A percentile compares a stretch with the other conserved stretches of the same genome.
phyloP scores from a whole-genome alignment of 148 eudicot genomes.

The Cornus suecica region DNA sequence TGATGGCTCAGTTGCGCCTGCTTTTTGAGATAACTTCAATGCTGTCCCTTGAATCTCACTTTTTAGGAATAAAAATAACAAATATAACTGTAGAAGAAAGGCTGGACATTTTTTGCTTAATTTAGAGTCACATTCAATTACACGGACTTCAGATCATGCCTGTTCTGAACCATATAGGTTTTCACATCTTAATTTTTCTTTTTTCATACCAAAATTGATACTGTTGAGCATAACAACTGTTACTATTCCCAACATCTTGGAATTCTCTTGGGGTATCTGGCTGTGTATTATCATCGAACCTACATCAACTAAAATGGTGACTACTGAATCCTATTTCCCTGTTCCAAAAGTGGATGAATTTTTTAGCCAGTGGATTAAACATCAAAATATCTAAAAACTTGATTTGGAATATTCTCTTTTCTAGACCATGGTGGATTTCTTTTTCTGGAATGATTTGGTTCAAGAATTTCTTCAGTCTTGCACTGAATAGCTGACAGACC shows the following conservation, averaged over 20 bases:
- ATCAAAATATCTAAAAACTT: background rate
- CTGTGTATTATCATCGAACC: background rate
- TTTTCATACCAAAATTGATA: background rate
- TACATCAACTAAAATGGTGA: background rate
- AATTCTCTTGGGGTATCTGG: background rate
- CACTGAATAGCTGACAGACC: background rate
- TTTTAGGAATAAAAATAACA: no score
- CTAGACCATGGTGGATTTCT: background rate
- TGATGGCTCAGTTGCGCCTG: no score
- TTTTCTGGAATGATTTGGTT: slow-evolving; percentile 3
- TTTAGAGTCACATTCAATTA: background rate
- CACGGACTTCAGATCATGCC: background rate
- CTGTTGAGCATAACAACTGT: background rate
- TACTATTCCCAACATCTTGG: background rate
- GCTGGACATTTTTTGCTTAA: background rate
- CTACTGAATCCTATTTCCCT: background rate
- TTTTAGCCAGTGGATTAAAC: background rate
- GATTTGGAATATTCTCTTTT: background rate
- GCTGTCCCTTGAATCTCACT: background rate
- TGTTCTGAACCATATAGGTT: background rate
- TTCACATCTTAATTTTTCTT: background rate
- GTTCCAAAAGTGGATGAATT: background rate
- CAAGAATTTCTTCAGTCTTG: background rate
- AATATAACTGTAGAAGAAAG: background rate
- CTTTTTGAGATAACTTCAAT: no score